Evolutionary conservation across 2,329 filamentous ascomycete genomes (phyloP), one percentile per base, ranked within the genome.

Genomic region (Huntiella bhutanensis): DNA sequence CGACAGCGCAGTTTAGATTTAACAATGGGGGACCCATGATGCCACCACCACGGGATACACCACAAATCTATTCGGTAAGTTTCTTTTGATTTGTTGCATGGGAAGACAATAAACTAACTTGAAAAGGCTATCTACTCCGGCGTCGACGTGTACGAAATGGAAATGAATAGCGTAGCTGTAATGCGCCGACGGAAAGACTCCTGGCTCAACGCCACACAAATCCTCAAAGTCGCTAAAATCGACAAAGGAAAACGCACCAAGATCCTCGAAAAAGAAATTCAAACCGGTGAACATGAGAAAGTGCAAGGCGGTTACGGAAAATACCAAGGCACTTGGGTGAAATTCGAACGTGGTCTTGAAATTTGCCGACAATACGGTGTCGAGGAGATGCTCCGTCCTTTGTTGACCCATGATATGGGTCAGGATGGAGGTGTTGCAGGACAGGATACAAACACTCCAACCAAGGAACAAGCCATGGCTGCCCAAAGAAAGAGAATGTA

Each of bases 291-390:
- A 58, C 88, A 98, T 61, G 91, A 98, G 61, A 98, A 98, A 63
- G 88, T 98, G 2, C 91, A 98, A 60, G 91, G 91, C 33, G 91
- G 91, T 4, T 98, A 98, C 57, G 91, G 91, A 53, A 96, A 96
- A 66, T 98, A 98, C 57, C 91, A 98, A 66, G 91, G 91, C 47
- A 98, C 91, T 2, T 98, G 91, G 91, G 93, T 98, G 57, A 84
- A 82, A 57, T 96, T 93, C 57, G 82, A 88, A 43, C 77, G 88
- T 51, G 91, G 88, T 1, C 72, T 92, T 40, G 85, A 95, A 57
- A 88, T 98, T 55, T 96, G 91, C 61, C 77, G 82, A 37, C 75
- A 80, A 53, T 81, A 81, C 54, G 75, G 73, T 8, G 83, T 91
- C 32, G 82, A 88, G 59, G 82, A 88, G 52, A 56, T 84, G 4